Evolutionary conservation across 2,329 filamentous ascomycete genomes (phyloP).

Genomic region (Didymella segeticola): DNA sequence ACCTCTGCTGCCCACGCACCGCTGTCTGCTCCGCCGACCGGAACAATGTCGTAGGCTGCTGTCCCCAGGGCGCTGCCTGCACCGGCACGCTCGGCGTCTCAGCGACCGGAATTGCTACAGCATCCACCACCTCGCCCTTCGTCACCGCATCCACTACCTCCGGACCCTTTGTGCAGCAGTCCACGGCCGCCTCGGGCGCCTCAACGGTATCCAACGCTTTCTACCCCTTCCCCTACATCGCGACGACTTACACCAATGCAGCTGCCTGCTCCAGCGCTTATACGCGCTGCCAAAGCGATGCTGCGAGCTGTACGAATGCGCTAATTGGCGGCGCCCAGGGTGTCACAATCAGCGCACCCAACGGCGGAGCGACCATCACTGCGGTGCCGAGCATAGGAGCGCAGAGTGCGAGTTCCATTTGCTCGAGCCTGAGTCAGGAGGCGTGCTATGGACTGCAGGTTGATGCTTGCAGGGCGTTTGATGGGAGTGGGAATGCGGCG

Average conservation of each 20-base stretch:
- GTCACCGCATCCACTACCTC: constrained; percentile 29
- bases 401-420: constrained; percentile 39
- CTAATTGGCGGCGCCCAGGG: constrained; percentile 58
- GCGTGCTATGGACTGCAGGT: constrained; percentile 59
- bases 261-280: constrained; percentile 62
- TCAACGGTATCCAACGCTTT: constrained; percentile 57
- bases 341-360: constrained; percentile 59
- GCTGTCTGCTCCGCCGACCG: constrained; percentile 64
- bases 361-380: constrained; percentile 59
- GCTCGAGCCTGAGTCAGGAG: constrained; percentile 48
- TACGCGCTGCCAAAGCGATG: constrained; percentile 58
- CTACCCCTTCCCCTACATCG: constrained; percentile 61
- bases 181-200: constrained; percentile 17
- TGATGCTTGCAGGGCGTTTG: constrained; percentile 53
- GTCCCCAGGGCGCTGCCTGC: constrained; percentile 63
- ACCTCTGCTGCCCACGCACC: constrained; percentile 62
- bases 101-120: constrained; percentile 8
- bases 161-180: constrained; percentile 32
- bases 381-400: constrained; percentile 46
- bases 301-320: constrained; percentile 48
- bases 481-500: constrained; percentile 45
- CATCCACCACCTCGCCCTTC: constrained; percentile 28
- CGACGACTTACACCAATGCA: constrained; percentile 60
- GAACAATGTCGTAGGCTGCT: constrained; percentile 67
- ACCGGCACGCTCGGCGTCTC: constrained; percentile 59